phyloP scores from a whole-genome alignment of 176 grass and related monocot genomes.

The Oryza rufipogon region DNA sequence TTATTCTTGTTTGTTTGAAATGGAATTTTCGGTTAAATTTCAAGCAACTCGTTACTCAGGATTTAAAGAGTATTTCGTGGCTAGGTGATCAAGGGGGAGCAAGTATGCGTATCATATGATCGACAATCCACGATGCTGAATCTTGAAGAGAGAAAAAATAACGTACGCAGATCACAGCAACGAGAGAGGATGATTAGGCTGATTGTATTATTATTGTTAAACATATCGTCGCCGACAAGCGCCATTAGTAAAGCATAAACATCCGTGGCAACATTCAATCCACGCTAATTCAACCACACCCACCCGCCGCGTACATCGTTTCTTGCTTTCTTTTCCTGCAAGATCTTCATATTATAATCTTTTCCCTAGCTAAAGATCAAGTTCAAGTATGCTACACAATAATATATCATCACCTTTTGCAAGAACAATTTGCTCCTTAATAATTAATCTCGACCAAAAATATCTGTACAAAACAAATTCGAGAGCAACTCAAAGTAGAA shows the following conservation, averaged over 20 bases:
- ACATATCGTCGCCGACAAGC: slow-evolving; percentile 35
- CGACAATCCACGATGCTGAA: not conserved
- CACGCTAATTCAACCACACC: slow-evolving; percentile 34
- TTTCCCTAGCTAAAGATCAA: slow-evolving; percentile 1
- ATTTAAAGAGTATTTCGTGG: too few species aligned
- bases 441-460: slow-evolving; percentile 32
- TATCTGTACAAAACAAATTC: slow-evolving; percentile 44
- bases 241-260: slow-evolving; percentile 6
- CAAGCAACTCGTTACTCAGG: too few species aligned
- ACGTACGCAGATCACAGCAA: slow-evolving; percentile 20
- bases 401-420: not conserved
- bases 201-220: not conserved
- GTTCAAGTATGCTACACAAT: not conserved
- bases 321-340: not conserved
- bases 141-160: not conserved
- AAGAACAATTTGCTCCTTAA: slow-evolving; percentile 28
- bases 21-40: not conserved
- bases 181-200: not conserved
- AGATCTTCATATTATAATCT: not conserved
- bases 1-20: not conserved
- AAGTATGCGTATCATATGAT: not conserved
- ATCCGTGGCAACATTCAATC: slow-evolving; percentile 18
- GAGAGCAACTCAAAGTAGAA: slow-evolving; percentile 17
- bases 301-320: slow-evolving; percentile 48
- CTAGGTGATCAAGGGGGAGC: not conserved